Conservation (phyloP, 1,139 yeast species). For the Kazachstania sp. region DNA sequence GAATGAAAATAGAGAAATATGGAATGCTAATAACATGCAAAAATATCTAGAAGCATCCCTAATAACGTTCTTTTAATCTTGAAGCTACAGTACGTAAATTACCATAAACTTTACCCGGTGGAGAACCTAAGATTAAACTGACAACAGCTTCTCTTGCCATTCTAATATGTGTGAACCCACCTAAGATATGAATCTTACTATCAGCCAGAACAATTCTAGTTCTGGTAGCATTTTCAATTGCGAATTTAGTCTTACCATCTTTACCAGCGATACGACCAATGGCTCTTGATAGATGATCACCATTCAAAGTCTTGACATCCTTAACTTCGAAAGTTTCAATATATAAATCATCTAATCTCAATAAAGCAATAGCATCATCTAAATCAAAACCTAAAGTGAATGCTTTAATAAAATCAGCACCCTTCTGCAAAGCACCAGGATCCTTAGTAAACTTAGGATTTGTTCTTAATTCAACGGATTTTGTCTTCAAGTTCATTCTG, state of each 20-base stretch:
- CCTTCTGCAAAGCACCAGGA: constrained; percentile 91
- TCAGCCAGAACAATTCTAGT: constrained; percentile 97
- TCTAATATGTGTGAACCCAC: constrained; percentile 93
- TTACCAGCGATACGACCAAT: constrained; percentile 99
- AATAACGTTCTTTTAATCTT: constrained; percentile 92
- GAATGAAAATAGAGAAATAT: not conserved
- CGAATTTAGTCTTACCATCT: constrained; percentile 97
- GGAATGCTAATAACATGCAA: not conserved
- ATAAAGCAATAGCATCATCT: constrained; percentile 91
- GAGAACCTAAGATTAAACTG: constrained; percentile 89
- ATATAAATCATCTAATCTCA: constrained; percentile 89
- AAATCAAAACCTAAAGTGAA: constrained; percentile 93
- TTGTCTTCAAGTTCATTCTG: constrained; percentile 82
- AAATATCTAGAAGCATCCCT: constrained; percentile 8
- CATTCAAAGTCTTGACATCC: constrained; percentile 90
- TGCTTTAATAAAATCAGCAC: constrained; percentile 92
- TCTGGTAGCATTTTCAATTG: constrained; percentile 96
- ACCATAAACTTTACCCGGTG: constrained; percentile 97
- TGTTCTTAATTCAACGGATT: constrained; percentile 81
- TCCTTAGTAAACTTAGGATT: constrained; percentile 72
- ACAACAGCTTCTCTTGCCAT: constrained; percentile 98
- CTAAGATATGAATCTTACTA: constrained; percentile 88
- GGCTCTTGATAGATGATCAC: constrained; percentile 96
- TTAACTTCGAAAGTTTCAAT: constrained; percentile 95
- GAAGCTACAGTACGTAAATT: constrained; percentile 94